Percentiles rank a stretch among this genome's conserved stretches.
phyloP scores from a whole-genome alignment of 2,329 filamentous ascomycete species.

The Ascochyta lentis region DNA sequence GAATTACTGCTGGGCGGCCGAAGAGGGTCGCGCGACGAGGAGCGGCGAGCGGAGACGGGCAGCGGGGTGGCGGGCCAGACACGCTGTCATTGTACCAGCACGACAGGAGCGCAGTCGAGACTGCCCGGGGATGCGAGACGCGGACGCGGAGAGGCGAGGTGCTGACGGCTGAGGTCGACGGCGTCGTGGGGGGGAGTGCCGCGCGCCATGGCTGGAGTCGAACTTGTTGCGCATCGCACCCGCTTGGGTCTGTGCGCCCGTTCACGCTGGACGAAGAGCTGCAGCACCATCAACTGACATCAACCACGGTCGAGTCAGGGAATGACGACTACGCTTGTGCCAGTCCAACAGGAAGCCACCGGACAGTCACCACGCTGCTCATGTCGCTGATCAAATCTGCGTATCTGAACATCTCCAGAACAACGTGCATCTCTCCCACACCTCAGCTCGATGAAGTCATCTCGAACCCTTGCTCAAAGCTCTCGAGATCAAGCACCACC shows the following conservation, averaged over 20 bases:
- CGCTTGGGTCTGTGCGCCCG: neutral
- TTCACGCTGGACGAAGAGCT: no score
- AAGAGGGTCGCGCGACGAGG: constrained; percentile 36
- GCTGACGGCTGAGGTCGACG: constrained; percentile 12
- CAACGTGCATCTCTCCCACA: neutral
- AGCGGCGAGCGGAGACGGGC: constrained; percentile 22
- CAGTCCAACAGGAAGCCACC: no score
- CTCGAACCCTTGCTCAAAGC: constrained; percentile 16
- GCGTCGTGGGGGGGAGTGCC: constrained; percentile 1
- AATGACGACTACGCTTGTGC: no score
- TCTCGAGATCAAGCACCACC: neutral
- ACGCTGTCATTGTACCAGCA: constrained; percentile 46
- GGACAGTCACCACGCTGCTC: no score
- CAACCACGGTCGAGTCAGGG: neutral
- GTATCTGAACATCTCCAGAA: no score
- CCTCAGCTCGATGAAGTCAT: constrained; percentile 14
- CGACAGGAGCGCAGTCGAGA: constrained; percentile 44
- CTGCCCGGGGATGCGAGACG: constrained; percentile 30
- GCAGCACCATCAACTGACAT: neutral
- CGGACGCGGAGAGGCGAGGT: constrained; percentile 12
- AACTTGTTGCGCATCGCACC: no score
- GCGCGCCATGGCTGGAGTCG: neutral
- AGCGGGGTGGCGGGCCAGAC: constrained; percentile 29
- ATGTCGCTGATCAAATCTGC: no score
- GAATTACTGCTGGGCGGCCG: constrained; percentile 39